These are phyloP conservation scores for Limnanthes douglasii DNA, from an alignment of 345 rosid species.

Conservation along the genomic window DNA sequence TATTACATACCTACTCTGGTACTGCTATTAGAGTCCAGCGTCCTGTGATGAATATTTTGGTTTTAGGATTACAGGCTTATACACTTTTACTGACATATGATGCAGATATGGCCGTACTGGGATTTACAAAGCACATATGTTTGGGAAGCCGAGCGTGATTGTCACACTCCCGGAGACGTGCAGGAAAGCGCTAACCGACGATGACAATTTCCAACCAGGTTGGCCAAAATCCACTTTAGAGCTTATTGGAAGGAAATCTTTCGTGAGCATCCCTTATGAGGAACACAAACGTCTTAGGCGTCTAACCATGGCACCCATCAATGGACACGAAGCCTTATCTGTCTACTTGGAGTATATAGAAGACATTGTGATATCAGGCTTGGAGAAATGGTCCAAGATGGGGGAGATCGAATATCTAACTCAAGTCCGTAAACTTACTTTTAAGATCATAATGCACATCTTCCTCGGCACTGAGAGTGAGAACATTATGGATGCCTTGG, in stretches of 20 bases:
- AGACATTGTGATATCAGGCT: conserved; percentile 25
- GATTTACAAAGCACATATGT: conserved; percentile 75
- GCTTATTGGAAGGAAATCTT: conserved; percentile 74
- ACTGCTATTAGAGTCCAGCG: too few relatives aligned
- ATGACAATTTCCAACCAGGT: conserved; percentile 59
- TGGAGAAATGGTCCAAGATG: conserved; percentile 53
- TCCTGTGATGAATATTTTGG: too few relatives aligned
- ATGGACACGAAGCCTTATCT: conserved; percentile 39
- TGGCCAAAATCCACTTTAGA: conserved; percentile 63
- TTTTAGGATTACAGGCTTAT: too few relatives aligned
- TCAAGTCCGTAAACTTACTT: conserved; percentile 62
- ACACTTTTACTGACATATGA: too few relatives aligned
- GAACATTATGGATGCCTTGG: conserved; percentile 37
- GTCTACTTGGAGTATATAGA: conserved; percentile 25
- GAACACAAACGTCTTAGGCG: conserved; percentile 46
- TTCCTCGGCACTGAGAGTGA: conserved; percentile 62
- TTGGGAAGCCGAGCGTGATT: conserved; percentile 66
- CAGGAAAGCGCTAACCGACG: conserved; percentile 44
- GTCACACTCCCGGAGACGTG: conserved; percentile 69
- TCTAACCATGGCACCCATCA: conserved; percentile 33
- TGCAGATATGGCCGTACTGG: conserved; percentile 54
- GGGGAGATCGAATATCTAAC: conserved; percentile 58
- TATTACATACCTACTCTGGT: too few relatives aligned
- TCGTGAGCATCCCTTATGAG: conserved; percentile 26
- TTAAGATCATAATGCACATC: conserved; percentile 64